These are phyloP conservation scores for Lobosporangium transversale DNA, from an alignment of 192 early-diverging fungal genomes.

Conservation along the genomic window DNA sequence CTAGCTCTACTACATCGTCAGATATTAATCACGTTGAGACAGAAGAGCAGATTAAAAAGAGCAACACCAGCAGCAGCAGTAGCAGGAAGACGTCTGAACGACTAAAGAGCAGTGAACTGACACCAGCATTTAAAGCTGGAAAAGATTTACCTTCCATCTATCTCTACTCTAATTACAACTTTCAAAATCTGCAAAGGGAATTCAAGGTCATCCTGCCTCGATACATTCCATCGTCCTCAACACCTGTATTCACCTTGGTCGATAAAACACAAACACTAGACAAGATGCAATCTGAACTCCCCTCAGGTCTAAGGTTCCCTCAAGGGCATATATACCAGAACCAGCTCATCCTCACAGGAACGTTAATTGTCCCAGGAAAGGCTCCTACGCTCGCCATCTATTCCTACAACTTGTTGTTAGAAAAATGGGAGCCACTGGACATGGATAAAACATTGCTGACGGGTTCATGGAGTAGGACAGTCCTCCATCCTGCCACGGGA, in stretches of 20 bases:
- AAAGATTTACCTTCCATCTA: slow-evolving; percentile 34
- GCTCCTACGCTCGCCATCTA: slow-evolving; percentile 41
- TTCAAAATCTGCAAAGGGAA: slow-evolving; percentile 39
- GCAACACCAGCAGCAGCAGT: neutral
- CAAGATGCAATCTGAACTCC: slow-evolving; percentile 9
- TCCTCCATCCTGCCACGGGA: slow-evolving; percentile 41
- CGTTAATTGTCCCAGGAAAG: slow-evolving; percentile 25
- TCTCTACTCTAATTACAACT: slow-evolving; percentile 52
- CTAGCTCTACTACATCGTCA: slow-evolving; percentile 35
- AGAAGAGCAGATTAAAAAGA: neutral
- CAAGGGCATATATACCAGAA: slow-evolving; percentile 49
- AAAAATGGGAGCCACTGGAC: slow-evolving; percentile 38
- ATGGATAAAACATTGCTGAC: slow-evolving; percentile 23
- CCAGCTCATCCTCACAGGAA: slow-evolving; percentile 42
- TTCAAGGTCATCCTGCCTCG: slow-evolving; percentile 35
- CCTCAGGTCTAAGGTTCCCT: slow-evolving; percentile 42
- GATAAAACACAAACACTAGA: slow-evolving; percentile 26
- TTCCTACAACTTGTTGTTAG: slow-evolving; percentile 8
- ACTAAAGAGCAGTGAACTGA: slow-evolving; percentile 29
- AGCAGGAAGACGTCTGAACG: slow-evolving; percentile 28
- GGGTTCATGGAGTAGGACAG: slow-evolving; percentile 42
- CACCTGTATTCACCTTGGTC: slow-evolving; percentile 20
- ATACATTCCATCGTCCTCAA: slow-evolving; percentile 15
- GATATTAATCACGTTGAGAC: neutral
- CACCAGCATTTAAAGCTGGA: slow-evolving; percentile 39